These are phyloP conservation scores for Linum usitatissimum DNA, from an alignment of 345 rosid genomes.

Conservation along the genomic window DNA sequence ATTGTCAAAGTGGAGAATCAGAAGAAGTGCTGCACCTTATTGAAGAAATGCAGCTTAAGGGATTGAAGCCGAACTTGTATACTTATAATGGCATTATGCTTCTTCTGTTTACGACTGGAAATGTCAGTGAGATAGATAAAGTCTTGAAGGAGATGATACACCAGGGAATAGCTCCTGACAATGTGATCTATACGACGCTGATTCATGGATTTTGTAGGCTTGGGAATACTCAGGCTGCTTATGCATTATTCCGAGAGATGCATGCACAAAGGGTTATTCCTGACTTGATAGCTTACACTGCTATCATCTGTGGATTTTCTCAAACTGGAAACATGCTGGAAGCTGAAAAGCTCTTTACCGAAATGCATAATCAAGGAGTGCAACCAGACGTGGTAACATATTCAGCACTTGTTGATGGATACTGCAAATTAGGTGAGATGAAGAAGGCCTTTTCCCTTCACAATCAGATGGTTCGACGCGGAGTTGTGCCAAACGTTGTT, in stretches of 20 bases:
- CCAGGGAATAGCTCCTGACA: constrained; percentile 47
- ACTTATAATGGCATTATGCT: constrained; percentile 65
- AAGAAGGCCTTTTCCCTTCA: constrained; percentile 68
- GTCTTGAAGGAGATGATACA: constrained; percentile 52
- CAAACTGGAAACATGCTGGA: constrained; percentile 50
- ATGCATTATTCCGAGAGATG: constrained; percentile 52
- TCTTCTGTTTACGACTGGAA: constrained; percentile 44
- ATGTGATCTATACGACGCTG: constrained; percentile 65
- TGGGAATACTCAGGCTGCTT: constrained; percentile 48
- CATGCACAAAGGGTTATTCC: constrained; percentile 31
- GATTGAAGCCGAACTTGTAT: constrained; percentile 55
- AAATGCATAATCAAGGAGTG: constrained; percentile 47
- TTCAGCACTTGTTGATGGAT: constrained; percentile 77
- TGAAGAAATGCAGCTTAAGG: constrained; percentile 55
- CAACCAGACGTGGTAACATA: constrained; percentile 68
- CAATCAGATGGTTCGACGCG: constrained; percentile 63
- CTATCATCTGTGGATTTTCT: constrained; percentile 63
- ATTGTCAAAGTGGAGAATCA: constrained; percentile 46
- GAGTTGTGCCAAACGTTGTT: constrained; percentile 64
- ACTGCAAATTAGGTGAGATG: constrained; percentile 61
- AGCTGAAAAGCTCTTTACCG: constrained; percentile 50
- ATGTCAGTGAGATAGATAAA: constrained; percentile 49
- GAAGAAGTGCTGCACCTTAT: constrained; percentile 41
- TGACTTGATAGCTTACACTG: constrained; percentile 65
- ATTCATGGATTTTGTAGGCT: constrained; percentile 64